These are phyloP conservation scores for Amoeboaphelidium occidentale DNA, from an alignment of 371 early-diverging fungal genomes.

Conservation along the genomic window DNA sequence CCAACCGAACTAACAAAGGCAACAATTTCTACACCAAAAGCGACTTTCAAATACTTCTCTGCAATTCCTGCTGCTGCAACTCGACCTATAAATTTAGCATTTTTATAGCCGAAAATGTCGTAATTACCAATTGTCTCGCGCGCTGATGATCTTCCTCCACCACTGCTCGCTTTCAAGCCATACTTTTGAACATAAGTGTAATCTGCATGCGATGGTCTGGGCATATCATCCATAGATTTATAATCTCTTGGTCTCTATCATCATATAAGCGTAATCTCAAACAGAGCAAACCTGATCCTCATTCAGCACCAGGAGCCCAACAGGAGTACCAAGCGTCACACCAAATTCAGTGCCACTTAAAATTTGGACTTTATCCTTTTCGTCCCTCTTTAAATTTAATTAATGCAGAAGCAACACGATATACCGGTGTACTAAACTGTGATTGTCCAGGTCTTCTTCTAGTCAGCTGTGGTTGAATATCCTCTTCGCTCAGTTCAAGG, in stretches of 20 bases:
- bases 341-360: constrained; percentile 82
- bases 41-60: constrained; percentile 61
- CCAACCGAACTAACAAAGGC: constrained; percentile 84
- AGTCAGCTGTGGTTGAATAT: constrained; percentile 74
- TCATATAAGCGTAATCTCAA: too few relatives aligned
- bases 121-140: constrained; percentile 71
- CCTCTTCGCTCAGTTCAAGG: constrained; percentile 53
- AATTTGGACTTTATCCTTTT: constrained; percentile 71
- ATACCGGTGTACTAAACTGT: constrained; percentile 76
- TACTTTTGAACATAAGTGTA: constrained; percentile 89
- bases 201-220: constrained; percentile 94
- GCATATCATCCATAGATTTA: constrained; percentile 6
- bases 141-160: constrained; percentile 84
- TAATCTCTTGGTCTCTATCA: background rate
- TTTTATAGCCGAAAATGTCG: background rate
- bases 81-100: constrained; percentile 23
- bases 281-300: constrained; percentile 86
- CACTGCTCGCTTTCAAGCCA: constrained; percentile 75
- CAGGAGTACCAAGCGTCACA: constrained; percentile 78
- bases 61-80: constrained; percentile 91
- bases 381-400: constrained; percentile 33
- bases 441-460: constrained; percentile 86
- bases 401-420: constrained; percentile 4
- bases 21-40: constrained; percentile 66
- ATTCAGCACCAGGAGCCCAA: constrained; percentile 72